Base-by-base conservation (phyloP, 176 grass and related monocot species). In the Saccharum spontaneum region DNA sequence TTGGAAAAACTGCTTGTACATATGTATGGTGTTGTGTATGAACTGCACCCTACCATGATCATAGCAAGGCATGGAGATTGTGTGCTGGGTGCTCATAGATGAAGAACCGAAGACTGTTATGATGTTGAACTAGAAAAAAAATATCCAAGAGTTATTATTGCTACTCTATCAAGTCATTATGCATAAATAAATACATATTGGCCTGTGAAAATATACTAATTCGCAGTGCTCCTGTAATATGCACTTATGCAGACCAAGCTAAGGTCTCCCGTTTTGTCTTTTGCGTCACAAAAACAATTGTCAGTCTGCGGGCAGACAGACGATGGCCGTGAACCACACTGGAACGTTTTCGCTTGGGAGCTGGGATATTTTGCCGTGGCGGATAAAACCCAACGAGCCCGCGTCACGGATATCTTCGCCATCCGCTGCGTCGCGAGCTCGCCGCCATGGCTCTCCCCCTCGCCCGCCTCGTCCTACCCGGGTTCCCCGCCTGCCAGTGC, bases 391-490 rank as follows among this genome's bases (percentile, higher is more conserved):
- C 22, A 33, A 36, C 73, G 31, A 69, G 73, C 48, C 37, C 41
- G 18, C 38, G 41, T 12, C 62, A 73, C 30, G 55, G 65, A 45
- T 81, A 72, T 48, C 69, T 77, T 74, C 55, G 44, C 75, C 69
- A 46, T 61, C 17, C 34, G 77, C 79, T 44, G 60, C 82, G 24
- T 68, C 59, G 63, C 84, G 22, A 33, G 71, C 71, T 63, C 71
- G 44, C 77, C 77, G 37, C 81, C 46, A 97, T 92, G 94, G 90
- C 92, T 43, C 83, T 89, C 11, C 89, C 85, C 76, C 71, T 82
- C 43, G 78, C 81, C 16, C 90, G 83, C 63, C 82, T 80, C 41
- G 67, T 83, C 50, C 86, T 84, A 69, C 86, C 77, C 8, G 43
- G 88, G 24, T 71, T 82, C 49, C 16, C 28, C 12, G 70, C 84